Conservation (phyloP, 257 asterid species). For the Leptodermis oblonga region DNA sequence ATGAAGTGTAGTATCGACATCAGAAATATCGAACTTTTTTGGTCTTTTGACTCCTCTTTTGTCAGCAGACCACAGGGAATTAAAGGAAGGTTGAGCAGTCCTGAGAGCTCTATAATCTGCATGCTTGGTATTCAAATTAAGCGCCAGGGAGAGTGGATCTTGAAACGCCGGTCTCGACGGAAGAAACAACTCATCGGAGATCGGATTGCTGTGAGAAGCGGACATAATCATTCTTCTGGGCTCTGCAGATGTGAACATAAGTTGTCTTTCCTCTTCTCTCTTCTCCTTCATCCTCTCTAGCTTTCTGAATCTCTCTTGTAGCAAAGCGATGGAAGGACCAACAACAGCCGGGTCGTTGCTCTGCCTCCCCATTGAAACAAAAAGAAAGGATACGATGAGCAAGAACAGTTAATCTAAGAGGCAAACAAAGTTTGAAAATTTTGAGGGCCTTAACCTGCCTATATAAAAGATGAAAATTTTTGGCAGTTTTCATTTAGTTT, state of each 20-base stretch:
- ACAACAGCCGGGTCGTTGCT: conserved; percentile 13
- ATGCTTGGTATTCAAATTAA: conserved; percentile 16
- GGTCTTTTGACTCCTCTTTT: conserved; percentile 4
- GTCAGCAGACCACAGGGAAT: conserved; percentile 1
- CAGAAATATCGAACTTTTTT: conserved; percentile 13
- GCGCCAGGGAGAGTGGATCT: conserved; percentile 19
- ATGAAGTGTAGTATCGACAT: conserved; percentile 39
- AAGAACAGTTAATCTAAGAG: background rate
- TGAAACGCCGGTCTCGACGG: background rate
- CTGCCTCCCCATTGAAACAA: conserved; percentile 21
- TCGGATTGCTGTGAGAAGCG: background rate
- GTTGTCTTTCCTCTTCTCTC: conserved; percentile 17
- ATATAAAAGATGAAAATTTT: background rate
- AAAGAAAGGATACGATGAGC: background rate
- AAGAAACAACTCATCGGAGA: conserved; percentile 2
- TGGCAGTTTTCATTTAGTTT: conserved; percentile 2
- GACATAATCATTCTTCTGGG: conserved; percentile 8
- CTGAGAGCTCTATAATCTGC: conserved; percentile 1
- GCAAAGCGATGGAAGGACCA: conserved; percentile 31
- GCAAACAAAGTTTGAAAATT: conserved; percentile 5
- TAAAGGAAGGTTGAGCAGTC: background rate
- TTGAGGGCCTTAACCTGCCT: background rate
- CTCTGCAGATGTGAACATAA: conserved; percentile 8
- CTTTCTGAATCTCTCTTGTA: conserved; percentile 36
- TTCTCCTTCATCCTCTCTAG: conserved; percentile 24